Conservation (phyloP, 2,329 filamentous ascomycete species). For the Onygena corvina region DNA sequence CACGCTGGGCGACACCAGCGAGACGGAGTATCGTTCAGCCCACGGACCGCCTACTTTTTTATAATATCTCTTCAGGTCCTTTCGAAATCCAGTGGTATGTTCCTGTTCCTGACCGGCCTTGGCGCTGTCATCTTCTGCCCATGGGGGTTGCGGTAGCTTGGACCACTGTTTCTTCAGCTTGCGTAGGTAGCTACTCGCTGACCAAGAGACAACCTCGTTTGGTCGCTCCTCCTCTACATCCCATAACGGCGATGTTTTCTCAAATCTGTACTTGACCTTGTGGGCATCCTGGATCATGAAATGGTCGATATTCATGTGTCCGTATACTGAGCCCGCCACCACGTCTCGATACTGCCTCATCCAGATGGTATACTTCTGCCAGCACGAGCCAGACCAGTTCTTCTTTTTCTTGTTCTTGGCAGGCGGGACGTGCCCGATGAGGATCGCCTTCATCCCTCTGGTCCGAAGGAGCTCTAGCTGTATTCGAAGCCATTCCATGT, state of each 20-base stretch:
- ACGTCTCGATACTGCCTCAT: constrained; percentile 83
- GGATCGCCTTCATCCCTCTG: constrained; percentile 81
- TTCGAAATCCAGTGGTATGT: constrained; percentile 41
- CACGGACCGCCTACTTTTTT: constrained; percentile 65
- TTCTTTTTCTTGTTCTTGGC: constrained; percentile 73
- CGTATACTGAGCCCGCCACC: constrained; percentile 64
- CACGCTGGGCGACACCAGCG: constrained; percentile 71
- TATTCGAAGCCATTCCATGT: constrained; percentile 89
- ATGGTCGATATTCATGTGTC: constrained; percentile 98
- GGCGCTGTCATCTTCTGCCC: constrained; percentile 13
- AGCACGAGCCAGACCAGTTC: constrained; percentile 92
- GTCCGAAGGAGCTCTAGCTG: constrained; percentile 74
- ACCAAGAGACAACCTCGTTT: constrained; percentile 45
- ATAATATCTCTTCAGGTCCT: constrained; percentile 43
- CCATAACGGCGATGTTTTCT: constrained; percentile 30
- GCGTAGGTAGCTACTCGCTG: constrained; percentile 66
- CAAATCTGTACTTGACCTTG: constrained; percentile 46
- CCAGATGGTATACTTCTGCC: constrained; percentile 95
- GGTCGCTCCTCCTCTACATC: neutral
- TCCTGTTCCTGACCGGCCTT: neutral
- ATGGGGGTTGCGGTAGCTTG: constrained; percentile 50
- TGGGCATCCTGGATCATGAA: constrained; percentile 83
- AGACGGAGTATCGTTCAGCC: constrained; percentile 73
- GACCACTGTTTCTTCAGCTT: constrained; percentile 71
- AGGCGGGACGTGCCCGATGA: constrained; percentile 89